Conservation (phyloP, 345 rosid species). For the Eutrema japonicum region DNA sequence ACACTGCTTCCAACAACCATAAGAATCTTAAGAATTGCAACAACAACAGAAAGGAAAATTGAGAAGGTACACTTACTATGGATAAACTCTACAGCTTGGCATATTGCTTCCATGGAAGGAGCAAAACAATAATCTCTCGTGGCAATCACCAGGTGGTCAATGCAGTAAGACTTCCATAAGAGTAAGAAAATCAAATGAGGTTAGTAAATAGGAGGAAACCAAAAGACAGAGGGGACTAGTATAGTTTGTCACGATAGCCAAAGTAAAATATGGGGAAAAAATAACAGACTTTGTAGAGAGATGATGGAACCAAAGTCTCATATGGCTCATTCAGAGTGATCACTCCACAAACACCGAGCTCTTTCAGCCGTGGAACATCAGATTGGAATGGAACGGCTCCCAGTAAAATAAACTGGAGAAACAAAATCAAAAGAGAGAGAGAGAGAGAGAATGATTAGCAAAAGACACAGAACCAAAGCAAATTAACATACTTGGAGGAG, state of each 20-base stretch:
- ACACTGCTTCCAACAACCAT: background rate
- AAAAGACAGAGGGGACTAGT: slow-evolving; percentile 16
- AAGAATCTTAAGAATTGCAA: slow-evolving; percentile 5
- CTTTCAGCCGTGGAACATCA: slow-evolving; percentile 75
- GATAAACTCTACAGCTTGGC: slow-evolving; percentile 87
- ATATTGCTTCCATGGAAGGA: slow-evolving; percentile 76
- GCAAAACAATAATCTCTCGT: slow-evolving; percentile 99
- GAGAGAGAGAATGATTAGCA: slow-evolving; percentile 11
- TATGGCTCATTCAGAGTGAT: slow-evolving; percentile 78
- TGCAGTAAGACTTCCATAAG: slow-evolving; percentile 63
- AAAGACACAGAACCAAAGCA: background rate
- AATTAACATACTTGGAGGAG: slow-evolving; percentile 6
- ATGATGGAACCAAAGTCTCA: slow-evolving; percentile 84
- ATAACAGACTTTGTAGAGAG: slow-evolving; percentile 66
- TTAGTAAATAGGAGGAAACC: slow-evolving; percentile 26
- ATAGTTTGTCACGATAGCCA: background rate
- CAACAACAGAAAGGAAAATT: background rate
- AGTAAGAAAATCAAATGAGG: slow-evolving; percentile 18
- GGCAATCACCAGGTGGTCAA: slow-evolving; percentile 93
- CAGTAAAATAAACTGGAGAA: slow-evolving; percentile 61
- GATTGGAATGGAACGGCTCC: slow-evolving; percentile 87
- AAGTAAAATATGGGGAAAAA: slow-evolving; percentile 6
- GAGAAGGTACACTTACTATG: slow-evolving; percentile 55
- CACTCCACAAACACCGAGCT: slow-evolving; percentile 75
- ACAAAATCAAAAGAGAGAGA: background rate